Evolutionary conservation across 2,329 filamentous ascomycete genomes (phyloP).

Genomic region (Davidsoniella neocaledoniae): DNA sequence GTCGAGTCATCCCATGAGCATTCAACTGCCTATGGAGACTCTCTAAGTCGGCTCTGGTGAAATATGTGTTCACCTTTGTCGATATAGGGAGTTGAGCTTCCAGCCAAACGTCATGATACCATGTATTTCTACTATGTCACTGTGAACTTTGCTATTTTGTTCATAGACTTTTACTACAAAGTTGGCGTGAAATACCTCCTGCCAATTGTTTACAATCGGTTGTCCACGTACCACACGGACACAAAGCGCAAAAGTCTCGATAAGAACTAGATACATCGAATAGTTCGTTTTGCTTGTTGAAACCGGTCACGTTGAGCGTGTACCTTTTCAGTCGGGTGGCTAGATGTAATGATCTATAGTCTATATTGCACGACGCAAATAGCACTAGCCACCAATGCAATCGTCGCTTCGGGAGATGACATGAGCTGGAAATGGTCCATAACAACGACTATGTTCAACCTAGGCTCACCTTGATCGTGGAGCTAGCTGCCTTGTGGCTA

Average conservation of each 20-base stretch:
- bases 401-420: constrained; percentile 2
- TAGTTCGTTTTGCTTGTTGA: constrained; percentile 6
- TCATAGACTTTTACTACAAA: neutral
- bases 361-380: neutral
- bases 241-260: neutral
- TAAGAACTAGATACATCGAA: neutral
- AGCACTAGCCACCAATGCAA: constrained; percentile 6
- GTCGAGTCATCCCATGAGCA: neutral
- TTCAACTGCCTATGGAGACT: neutral
- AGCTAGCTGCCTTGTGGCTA: neutral
- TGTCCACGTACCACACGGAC: neutral
- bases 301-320: neutral
- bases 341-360: neutral
- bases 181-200: neutral
- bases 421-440: neutral
- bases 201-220: neutral
- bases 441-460: neutral
- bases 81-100: neutral
- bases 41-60: neutral
- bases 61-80: neutral
- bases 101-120: constrained; percentile 3
- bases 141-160: neutral
- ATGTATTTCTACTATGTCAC: constrained; percentile 1
- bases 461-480: neutral
- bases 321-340: constrained; percentile 2